phyloP scores from a whole-genome alignment of 148 eudicot species.

The Rhododendron griersonianum region DNA sequence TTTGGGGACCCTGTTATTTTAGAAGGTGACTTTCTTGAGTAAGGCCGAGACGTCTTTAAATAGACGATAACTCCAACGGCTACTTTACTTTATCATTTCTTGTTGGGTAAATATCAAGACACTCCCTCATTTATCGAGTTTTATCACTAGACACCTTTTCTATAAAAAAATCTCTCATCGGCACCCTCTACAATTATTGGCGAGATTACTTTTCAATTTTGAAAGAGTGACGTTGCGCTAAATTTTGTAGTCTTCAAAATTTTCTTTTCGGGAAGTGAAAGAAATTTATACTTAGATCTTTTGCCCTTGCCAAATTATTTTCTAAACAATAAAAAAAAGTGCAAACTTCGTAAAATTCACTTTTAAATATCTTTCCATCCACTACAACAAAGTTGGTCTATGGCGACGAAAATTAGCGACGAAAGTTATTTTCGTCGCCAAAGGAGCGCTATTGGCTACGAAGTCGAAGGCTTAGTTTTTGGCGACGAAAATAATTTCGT shows the following conservation, averaged over 20 bases:
- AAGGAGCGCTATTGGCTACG: no score
- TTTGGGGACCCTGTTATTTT: background rate
- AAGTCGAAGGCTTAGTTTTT: no score
- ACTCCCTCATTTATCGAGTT: background rate
- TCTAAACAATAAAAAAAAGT: no score
- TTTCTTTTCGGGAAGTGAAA: background rate
- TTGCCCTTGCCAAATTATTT: background rate
- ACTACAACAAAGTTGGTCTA: no score
- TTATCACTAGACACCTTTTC: background rate
- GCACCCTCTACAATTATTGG: background rate
- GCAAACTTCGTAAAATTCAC: no score
- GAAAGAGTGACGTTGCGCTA: background rate
- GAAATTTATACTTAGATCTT: background rate
- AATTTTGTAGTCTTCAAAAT: background rate
- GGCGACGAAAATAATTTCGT: no score
- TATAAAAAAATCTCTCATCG: background rate
- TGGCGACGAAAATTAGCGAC: no score
- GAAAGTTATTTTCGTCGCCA: no score
- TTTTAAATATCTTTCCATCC: no score
- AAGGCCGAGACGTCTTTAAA: background rate
- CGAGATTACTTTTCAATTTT: background rate
- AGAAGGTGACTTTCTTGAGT: background rate
- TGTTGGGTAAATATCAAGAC: background rate
- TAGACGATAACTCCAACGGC: conserved; percentile 16
- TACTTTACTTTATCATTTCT: background rate